Percentiles rank a stretch among this genome's conserved stretches.
Conservation (phyloP, 139 green algal genomes). For the Picochlorum costavermella region DNA sequence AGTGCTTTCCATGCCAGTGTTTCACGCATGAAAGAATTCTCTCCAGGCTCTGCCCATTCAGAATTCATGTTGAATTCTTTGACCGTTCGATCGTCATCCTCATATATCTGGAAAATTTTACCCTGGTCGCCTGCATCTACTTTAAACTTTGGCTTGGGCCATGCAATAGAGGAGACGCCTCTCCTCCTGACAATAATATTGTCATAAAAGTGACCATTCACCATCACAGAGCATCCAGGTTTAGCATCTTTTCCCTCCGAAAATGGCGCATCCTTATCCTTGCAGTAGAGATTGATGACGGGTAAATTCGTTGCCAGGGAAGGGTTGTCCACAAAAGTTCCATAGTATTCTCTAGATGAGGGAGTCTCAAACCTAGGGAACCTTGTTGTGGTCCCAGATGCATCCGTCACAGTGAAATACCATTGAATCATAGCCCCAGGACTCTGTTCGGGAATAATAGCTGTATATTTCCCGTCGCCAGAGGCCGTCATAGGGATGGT, state of each 20-base stretch:
- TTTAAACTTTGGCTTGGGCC: conserved; percentile 77
- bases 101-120: conserved; percentile 18
- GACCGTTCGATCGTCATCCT: background rate
- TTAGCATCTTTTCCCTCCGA: conserved; percentile 11
- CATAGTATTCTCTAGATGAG: conserved; percentile 23
- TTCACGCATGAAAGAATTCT: conserved; percentile 73
- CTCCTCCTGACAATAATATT: conserved; percentile 22
- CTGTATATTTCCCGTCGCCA: conserved; percentile 15
- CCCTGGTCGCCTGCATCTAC: conserved; percentile 31
- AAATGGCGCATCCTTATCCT: conserved; percentile 25
- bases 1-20: conserved; percentile 38
- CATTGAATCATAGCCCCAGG: conserved; percentile 32
- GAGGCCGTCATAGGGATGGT: background rate
- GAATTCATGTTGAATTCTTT: conserved; percentile 25
- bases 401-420: conserved; percentile 26
- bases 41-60: conserved; percentile 58
- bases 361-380: conserved; percentile 7
- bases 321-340: conserved; percentile 25
- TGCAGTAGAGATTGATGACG: conserved; percentile 29
- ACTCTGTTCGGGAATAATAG: conserved; percentile 15
- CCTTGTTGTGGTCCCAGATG: background rate
- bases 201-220: conserved; percentile 57
- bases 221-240: conserved; percentile 27
- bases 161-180: conserved; percentile 35
- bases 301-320: conserved; percentile 17